Percentiles rank a stretch among this genome's conserved stretches.
Evolutionary conservation across 257 asterid species (phyloP).

Genomic region (Nyctanthes arbortristis): DNA sequence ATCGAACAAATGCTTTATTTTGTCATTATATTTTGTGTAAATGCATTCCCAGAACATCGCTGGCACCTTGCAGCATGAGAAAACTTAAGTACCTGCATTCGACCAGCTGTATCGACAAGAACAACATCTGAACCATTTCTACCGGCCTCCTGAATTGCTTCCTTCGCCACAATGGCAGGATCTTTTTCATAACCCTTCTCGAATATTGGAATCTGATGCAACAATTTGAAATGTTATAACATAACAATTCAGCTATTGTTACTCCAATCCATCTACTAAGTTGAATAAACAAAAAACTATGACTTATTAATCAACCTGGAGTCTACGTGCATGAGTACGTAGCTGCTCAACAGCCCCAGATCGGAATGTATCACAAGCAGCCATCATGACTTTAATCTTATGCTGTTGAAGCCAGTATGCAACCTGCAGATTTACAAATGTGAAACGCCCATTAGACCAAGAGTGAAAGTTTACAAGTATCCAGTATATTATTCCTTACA

Average conservation of each 20-base stretch:
- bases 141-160: conserved; percentile 89
- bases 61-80: conserved; percentile 1
- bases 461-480: too few relatives aligned
- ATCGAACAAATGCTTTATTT: neutral
- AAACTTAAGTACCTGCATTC: conserved; percentile 77
- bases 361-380: conserved; percentile 98
- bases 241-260: conserved; percentile 18
- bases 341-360: conserved; percentile 99
- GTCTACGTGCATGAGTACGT: conserved; percentile 98
- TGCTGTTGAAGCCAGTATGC: conserved; percentile 98
- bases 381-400: conserved; percentile 82
- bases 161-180: conserved; percentile 93
- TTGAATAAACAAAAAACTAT: neutral
- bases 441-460: too few relatives aligned
- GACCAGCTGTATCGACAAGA: conserved; percentile 95
- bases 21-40: neutral
- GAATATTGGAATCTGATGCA: conserved; percentile 76
- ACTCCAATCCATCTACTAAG: conserved; percentile 3
- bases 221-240: conserved; percentile 10
- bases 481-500: too few relatives aligned
- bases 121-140: conserved; percentile 93
- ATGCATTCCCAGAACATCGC: too few relatives aligned
- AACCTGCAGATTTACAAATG: conserved; percentile 45
- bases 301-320: conserved; percentile 53
- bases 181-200: conserved; percentile 99